These are phyloP conservation scores for Thelephora terrestris DNA, from an alignment of 1,284 basidiomycete genomes.

Conservation along the genomic window DNA sequence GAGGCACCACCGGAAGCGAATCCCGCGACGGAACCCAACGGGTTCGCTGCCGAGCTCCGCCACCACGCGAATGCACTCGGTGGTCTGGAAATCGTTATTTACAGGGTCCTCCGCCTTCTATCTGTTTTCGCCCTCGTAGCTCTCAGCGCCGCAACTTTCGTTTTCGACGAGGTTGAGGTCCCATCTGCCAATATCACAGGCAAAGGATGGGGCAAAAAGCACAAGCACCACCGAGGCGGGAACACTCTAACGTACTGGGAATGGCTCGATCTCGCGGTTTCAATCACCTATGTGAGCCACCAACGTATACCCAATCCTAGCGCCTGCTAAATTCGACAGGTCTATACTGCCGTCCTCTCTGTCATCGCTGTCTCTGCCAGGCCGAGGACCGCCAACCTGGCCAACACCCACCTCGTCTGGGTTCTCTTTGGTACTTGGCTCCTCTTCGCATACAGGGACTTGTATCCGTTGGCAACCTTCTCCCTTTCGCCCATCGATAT, in stretches of 20 bases:
- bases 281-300: slow-evolving; percentile 25
- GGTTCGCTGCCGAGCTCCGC: slow-evolving; percentile 14
- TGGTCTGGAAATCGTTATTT: slow-evolving; percentile 22
- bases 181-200: neutral
- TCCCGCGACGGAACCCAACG: slow-evolving; percentile 8
- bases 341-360: neutral
- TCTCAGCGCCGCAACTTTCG: slow-evolving; percentile 24
- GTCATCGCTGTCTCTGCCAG: neutral
- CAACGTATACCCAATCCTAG: slow-evolving; percentile 1
- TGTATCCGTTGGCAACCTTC: slow-evolving; percentile 51
- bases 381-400: neutral
- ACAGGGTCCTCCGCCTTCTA: slow-evolving; percentile 26
- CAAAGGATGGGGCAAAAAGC: slow-evolving; percentile 9
- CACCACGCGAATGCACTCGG: slow-evolving; percentile 20
- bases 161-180: slow-evolving; percentile 16
- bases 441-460: slow-evolving; percentile 52
- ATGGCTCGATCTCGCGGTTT: slow-evolving; percentile 24
- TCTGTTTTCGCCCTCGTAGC: slow-evolving; percentile 28
- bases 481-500: slow-evolving; percentile 29
- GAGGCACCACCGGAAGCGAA: slow-evolving; percentile 8
- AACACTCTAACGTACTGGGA: slow-evolving; percentile 15
- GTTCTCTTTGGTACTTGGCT: slow-evolving; percentile 22
- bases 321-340: slow-evolving; percentile 18
- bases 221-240: slow-evolving; percentile 9
- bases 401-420: slow-evolving; percentile 6